Evolutionary conservation across 495 filamentous ascomycete genomes (phyloP).

Genomic region (Neurospora africana): DNA sequence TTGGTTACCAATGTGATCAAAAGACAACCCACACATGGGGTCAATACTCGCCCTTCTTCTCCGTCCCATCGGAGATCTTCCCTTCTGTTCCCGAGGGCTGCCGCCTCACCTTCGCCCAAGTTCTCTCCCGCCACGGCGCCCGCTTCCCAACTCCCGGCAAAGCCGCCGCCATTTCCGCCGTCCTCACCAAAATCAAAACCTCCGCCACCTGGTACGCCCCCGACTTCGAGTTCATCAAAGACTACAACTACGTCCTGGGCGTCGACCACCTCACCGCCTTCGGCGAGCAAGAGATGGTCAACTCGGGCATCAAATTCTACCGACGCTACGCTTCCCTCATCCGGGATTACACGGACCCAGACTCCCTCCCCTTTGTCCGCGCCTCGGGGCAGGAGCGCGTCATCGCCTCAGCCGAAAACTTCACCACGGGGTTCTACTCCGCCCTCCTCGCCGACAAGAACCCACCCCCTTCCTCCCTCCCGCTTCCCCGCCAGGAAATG

Average conservation of each 20-base stretch:
- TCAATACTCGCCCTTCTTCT: constrained; percentile 77
- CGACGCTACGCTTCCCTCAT: constrained; percentile 53
- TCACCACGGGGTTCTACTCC: constrained; percentile 57
- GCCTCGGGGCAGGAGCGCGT: constrained; percentile 62
- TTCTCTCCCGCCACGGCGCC: constrained; percentile 77
- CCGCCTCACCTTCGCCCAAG: constrained; percentile 63
- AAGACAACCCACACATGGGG: constrained; percentile 65
- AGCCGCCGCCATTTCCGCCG: constrained; percentile 40
- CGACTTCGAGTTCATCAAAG: constrained; percentile 52
- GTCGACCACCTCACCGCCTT: constrained; percentile 63
- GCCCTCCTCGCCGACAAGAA: constrained; percentile 39
- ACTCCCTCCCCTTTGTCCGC: constrained; percentile 57
- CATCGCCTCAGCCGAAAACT: constrained; percentile 60
- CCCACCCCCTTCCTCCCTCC: constrained; percentile 15
- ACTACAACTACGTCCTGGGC: constrained; percentile 64
- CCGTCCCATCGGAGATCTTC: constrained; percentile 52
- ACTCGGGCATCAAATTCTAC: constrained; percentile 67
- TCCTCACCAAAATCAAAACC: constrained; percentile 51
- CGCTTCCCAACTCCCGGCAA: constrained; percentile 63
- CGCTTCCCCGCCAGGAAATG: constrained; percentile 41
- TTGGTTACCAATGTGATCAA: constrained; percentile 47
- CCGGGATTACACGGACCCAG: constrained; percentile 1
- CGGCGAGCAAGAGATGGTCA: constrained; percentile 61
- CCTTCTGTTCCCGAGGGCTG: constrained; percentile 49
- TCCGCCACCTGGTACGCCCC: constrained; percentile 44